phyloP scores from a whole-genome alignment of 2,329 filamentous ascomycete species.

The Metarhizium humberi region DNA sequence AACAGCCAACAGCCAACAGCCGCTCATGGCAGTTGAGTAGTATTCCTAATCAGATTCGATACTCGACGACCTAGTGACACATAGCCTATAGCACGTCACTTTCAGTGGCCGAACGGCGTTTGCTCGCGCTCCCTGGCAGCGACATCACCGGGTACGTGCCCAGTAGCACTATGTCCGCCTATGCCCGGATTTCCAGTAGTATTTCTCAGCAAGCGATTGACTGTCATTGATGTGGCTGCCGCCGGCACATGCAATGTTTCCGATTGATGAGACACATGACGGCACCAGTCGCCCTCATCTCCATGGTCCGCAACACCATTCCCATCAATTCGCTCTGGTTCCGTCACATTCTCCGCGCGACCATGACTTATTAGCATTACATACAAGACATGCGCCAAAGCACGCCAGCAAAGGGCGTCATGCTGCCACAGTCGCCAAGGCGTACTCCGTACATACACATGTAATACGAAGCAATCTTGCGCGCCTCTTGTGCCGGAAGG shows the following conservation, averaged over 20 bases:
- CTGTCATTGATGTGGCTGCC: no score
- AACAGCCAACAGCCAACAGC: no score
- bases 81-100: no score
- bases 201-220: slow-evolving; percentile 6
- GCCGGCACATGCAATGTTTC: no score
- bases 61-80: no score
- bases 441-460: neutral
- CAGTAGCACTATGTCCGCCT: neutral
- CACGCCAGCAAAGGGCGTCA: neutral
- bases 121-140: neutral
- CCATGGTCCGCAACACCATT: neutral
- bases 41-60: neutral
- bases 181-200: neutral
- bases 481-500: no score
- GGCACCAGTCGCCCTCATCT: neutral
- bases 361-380: neutral
- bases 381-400: neutral
- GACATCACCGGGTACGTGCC: neutral
- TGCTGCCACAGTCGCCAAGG: neutral
- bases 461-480: no score
- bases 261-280: no score
- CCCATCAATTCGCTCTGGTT: neutral
- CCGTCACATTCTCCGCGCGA: neutral
- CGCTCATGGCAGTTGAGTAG: neutral
- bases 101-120: neutral